These are phyloP conservation scores for Pezizomycotina sp. DNA, from an alignment of 2,329 filamentous ascomycete species.

Conservation along the genomic window DNA sequence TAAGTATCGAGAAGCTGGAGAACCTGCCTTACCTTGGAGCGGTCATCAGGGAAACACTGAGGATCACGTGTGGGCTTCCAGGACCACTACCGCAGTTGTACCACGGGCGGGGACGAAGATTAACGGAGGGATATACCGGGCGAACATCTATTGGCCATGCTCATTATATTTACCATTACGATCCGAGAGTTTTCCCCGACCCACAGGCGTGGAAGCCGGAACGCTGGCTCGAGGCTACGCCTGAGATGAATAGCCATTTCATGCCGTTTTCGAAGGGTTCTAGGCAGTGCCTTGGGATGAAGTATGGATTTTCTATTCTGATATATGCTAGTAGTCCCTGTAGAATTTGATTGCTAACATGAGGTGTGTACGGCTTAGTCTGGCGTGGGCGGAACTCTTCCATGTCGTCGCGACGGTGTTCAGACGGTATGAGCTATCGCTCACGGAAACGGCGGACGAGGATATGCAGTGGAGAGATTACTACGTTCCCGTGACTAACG, in stretches of 20 bases:
- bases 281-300: conserved; percentile 12
- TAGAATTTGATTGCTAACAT: no score
- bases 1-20: conserved; percentile 8
- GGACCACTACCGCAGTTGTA: conserved; percentile 8
- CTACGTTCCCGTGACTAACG: conserved; percentile 11
- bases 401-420: conserved; percentile 9
- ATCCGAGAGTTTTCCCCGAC: conserved; percentile 8
- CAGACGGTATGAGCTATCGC: conserved; percentile 8
- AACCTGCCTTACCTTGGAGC: conserved; percentile 10
- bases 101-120: conserved; percentile 4
- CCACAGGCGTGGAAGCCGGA: conserved; percentile 9
- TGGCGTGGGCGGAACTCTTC: conserved; percentile 10
- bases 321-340: no score
- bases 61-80: conserved; percentile 9
- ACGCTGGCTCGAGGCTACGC: conserved; percentile 10
- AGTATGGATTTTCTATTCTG: no score
- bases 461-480: conserved; percentile 13
- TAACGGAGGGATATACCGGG: conserved; percentile 3
- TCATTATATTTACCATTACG: conserved; percentile 10
- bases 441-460: conserved; percentile 6
- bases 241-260: conserved; percentile 10
- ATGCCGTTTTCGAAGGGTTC: conserved; percentile 13
- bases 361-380: no score
- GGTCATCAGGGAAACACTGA: conserved; percentile 8
- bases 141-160: no score